phyloP scores from a whole-genome alignment of 805 yeast species.

The Kuraishia molischiana region DNA sequence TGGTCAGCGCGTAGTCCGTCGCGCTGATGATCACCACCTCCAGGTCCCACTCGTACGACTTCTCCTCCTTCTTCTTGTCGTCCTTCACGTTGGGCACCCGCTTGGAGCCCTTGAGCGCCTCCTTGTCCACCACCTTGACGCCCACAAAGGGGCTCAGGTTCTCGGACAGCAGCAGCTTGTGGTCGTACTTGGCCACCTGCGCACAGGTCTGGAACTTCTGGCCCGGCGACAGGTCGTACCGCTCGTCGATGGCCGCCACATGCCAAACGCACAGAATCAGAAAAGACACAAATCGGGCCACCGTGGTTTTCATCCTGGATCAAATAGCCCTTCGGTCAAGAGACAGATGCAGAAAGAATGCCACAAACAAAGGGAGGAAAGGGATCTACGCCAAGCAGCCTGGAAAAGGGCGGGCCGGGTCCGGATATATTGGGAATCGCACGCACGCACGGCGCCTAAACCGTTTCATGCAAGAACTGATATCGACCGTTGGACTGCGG shows the following conservation, averaged over 20 bases:
- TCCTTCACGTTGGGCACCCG: background rate
- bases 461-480: too few species aligned
- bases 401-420: too few species aligned
- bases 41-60: conserved; percentile 6
- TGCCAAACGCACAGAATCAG: too few species aligned
- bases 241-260: conserved; percentile 17
- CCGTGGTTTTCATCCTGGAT: too few species aligned
- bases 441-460: too few species aligned
- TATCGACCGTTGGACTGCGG: too few species aligned
- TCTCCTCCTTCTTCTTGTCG: background rate
- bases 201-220: conserved; percentile 20
- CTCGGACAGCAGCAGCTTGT: conserved; percentile 8
- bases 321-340: too few species aligned
- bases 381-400: too few species aligned
- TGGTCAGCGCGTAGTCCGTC: conserved; percentile 8
- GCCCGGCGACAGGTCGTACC: conserved; percentile 10
- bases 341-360: too few species aligned
- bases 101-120: background rate
- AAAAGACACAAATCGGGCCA: too few species aligned
- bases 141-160: conserved; percentile 11
- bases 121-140: conserved; percentile 8
- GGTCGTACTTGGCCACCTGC: conserved; percentile 16
- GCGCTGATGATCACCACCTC: conserved; percentile 15
- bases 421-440: too few species aligned
- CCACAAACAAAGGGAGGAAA: too few species aligned